Conservation (phyloP, 257 asterid species). For the Ophiorrhiza pumila region DNA sequence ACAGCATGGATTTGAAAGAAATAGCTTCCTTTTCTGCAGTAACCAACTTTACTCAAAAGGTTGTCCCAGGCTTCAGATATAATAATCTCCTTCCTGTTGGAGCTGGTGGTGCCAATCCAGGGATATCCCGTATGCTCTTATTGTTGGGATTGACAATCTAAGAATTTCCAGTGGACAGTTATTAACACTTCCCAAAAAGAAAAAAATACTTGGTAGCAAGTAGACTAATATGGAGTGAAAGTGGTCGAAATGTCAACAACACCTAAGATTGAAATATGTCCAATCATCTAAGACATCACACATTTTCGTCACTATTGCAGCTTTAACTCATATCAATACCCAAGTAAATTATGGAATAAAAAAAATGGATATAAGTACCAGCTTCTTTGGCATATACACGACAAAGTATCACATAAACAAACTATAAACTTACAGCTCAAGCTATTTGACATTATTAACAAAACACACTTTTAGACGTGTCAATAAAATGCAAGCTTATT, state of each 20-base stretch:
- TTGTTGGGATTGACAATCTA: constrained; percentile 87
- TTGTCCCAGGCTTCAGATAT: constrained; percentile 36
- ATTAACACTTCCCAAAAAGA: not conserved
- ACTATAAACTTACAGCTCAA: not conserved
- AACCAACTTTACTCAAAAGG: constrained; percentile 26
- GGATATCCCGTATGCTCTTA: constrained; percentile 78
- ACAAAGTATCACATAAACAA: not conserved
- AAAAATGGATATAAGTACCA: not conserved
- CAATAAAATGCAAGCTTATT: not conserved
- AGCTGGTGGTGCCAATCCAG: constrained; percentile 98
- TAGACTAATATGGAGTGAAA: not conserved
- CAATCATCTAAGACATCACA: not conserved
- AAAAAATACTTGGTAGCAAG: too few relatives aligned
- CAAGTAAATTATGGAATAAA: not conserved
- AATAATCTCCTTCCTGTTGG: constrained; percentile 79
- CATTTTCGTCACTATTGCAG: not conserved
- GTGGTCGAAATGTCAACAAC: not conserved
- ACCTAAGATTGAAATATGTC: not conserved
- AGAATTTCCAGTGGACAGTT: not conserved
- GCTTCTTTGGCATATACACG: not conserved
- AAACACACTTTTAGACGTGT: not conserved
- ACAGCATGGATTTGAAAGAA: constrained; percentile 3
- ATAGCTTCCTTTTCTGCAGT: constrained; percentile 5
- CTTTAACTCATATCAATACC: not conserved
- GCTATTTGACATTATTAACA: not conserved